Percentiles rank a stretch among this genome's conserved stretches.
Conservation (phyloP, 2,329 filamentous ascomycete species). For the Tolypocladium amazonense region DNA sequence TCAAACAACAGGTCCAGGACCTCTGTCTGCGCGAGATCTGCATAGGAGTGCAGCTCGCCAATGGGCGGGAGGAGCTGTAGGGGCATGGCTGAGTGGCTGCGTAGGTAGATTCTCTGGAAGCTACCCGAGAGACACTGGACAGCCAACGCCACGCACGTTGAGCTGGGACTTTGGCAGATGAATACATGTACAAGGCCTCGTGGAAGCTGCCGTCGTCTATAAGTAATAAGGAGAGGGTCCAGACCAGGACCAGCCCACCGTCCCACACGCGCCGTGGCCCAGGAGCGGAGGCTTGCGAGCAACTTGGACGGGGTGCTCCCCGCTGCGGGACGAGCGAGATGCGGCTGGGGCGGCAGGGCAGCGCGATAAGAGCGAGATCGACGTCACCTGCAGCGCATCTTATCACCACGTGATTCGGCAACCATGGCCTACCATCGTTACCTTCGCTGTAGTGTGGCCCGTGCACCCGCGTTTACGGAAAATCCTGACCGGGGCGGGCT, state of each 20-base stretch:
- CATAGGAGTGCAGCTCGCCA: constrained; percentile 41
- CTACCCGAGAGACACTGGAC: not conserved
- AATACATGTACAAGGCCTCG: not conserved
- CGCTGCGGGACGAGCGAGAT: constrained; percentile 5
- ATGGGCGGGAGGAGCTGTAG: constrained; percentile 41
- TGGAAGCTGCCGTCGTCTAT: not conserved
- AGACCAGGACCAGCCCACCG: not conserved
- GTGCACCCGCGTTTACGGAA: constrained; percentile 7
- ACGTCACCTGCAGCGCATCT: not conserved
- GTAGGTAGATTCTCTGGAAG: not conserved
- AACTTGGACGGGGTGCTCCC: constrained; percentile 10
- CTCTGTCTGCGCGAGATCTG: constrained; percentile 41
- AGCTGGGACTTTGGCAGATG: not conserved
- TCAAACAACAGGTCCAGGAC: constrained; percentile 78
- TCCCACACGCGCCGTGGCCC: not conserved
- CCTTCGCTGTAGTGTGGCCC: no score
- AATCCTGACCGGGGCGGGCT: constrained; percentile 9
- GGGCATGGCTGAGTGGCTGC: constrained; percentile 8
- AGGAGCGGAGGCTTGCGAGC: not conserved
- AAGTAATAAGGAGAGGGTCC: not conserved
- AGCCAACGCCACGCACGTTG: not conserved
- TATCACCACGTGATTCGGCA: not conserved
- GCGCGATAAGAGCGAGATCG: not conserved
- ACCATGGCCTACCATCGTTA: no score
- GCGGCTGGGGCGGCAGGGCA: not conserved